A percentile compares a stretch with the other conserved stretches of the same genome.
Evolutionary conservation across 2,329 filamentous ascomycete species (phyloP).

Genomic region (Fusarium phyllophilum): DNA sequence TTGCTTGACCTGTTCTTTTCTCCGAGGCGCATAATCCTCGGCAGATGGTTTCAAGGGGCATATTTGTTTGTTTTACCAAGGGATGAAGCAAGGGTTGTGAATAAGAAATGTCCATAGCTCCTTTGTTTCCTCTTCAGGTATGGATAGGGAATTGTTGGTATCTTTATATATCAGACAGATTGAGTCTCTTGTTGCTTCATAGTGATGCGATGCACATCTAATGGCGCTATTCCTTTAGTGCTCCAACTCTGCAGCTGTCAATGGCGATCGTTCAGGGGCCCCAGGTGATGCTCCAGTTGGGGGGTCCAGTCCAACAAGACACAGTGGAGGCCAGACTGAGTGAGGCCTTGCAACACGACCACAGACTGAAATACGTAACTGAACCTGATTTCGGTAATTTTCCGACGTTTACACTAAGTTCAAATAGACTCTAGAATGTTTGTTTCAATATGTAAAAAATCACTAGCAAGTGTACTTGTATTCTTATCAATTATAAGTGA

Average conservation of each 20-base stretch:
- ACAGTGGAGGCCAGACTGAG: not conserved
- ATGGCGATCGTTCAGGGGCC: constrained; percentile 35
- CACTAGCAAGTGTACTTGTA: not conserved
- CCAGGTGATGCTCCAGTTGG: constrained; percentile 1
- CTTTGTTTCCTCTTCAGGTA: not conserved
- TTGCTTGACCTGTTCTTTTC: constrained; percentile 23
- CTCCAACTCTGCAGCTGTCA: constrained; percentile 31
- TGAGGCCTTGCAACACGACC: not conserved
- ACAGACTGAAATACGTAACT: not conserved
- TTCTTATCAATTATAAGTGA: not conserved
- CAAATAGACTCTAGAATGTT: not conserved
- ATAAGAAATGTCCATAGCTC: not conserved
- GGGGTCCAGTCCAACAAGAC: not conserved
- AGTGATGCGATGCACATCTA: not conserved
- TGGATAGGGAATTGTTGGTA: not conserved
- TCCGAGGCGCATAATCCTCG: constrained; percentile 42
- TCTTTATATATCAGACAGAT: not conserved
- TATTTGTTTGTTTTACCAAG: constrained; percentile 13
- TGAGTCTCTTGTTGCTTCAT: not conserved
- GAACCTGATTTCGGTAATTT: not conserved
- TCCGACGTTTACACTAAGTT: not conserved
- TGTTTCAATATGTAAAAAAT: not conserved
- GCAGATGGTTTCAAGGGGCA: constrained; percentile 33
- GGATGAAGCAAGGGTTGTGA: not conserved
- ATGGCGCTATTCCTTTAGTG: constrained; percentile 33